A percentile compares a stretch with the other conserved stretches of the same genome.
Evolutionary conservation across 441 rosid species (phyloP).

Genomic region (Mallotus japonicus): DNA sequence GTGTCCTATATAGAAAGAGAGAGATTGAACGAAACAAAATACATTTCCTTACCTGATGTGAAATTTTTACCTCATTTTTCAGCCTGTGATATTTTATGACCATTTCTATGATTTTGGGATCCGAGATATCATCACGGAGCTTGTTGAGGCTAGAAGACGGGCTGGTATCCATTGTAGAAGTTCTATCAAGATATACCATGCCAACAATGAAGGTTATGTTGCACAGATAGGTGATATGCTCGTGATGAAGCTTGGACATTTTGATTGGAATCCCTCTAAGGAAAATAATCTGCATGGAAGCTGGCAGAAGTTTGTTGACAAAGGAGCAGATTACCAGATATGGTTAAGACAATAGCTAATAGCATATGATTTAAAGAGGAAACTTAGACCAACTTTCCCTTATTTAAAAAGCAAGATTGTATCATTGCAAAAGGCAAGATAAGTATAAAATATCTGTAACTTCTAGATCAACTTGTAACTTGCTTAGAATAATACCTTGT

Average conservation of each 20-base stretch:
- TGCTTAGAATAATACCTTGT: no score
- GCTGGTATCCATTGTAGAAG: conserved; percentile 48
- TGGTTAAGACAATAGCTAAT: conserved; percentile 37
- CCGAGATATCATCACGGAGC: conserved; percentile 39
- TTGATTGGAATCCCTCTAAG: conserved; percentile 52
- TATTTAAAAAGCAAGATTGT: background rate
- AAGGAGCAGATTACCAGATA: conserved; percentile 39
- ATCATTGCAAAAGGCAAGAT: background rate
- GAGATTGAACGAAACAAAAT: background rate
- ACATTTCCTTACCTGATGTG: background rate
- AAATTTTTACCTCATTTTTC: conserved; percentile 7
- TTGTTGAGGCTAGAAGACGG: conserved; percentile 41
- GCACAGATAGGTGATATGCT: conserved; percentile 40
- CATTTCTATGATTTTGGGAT: conserved; percentile 53
- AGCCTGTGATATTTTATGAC: conserved; percentile 47
- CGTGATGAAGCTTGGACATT: conserved; percentile 44
- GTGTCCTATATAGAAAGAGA: background rate
- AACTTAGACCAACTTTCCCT: background rate
- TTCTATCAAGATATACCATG: conserved; percentile 44
- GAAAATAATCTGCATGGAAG: conserved; percentile 45
- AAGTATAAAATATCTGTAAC: background rate
- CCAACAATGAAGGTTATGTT: conserved; percentile 50
- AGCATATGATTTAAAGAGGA: background rate
- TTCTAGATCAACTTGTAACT: no score
- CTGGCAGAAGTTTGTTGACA: conserved; percentile 46